A percentile compares a stretch with the other conserved stretches of the same genome.
Conservation (phyloP, 805 yeast species). For the Nakazawaea laoshanensis region DNA sequence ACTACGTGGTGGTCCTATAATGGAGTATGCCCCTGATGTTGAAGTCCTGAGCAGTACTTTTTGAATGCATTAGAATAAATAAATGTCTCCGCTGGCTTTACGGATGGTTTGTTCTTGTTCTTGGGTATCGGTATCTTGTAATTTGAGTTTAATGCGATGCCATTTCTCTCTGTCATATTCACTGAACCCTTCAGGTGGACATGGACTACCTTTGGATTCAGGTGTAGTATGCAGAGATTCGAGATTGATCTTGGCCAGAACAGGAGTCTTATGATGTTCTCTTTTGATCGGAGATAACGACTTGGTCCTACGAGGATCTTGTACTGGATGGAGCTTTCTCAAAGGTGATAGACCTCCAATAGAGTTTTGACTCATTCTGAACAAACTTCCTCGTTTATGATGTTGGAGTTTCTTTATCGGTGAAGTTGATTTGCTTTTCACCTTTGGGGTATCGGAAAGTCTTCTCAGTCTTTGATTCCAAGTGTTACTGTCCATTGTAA, state of each 20-base stretch:
- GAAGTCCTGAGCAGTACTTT: neutral
- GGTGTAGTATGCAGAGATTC: slow-evolving; percentile 3
- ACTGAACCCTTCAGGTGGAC: slow-evolving; percentile 53
- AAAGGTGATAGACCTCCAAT: no score
- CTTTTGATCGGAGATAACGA: slow-evolving; percentile 8
- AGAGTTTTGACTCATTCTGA: no score
- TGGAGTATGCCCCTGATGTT: neutral
- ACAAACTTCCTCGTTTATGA: no score
- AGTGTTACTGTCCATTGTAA: no score
- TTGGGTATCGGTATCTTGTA: slow-evolving; percentile 1
- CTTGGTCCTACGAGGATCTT: slow-evolving; percentile 3
- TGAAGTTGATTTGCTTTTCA: slow-evolving; percentile 1
- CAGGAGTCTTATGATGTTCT: neutral
- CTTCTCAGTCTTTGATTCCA: no score
- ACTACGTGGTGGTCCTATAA: neutral
- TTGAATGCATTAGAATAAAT: slow-evolving; percentile 1
- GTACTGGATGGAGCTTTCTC: slow-evolving; percentile 4
- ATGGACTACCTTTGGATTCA: slow-evolving; percentile 28
- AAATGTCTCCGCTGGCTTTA: slow-evolving; percentile 3
- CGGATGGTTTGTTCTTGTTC: neutral
- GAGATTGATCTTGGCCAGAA: slow-evolving; percentile 5
- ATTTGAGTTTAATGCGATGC: slow-evolving; percentile 36
- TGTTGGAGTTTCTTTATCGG: slow-evolving; percentile 6
- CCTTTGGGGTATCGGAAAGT: no score
- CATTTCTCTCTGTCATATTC: slow-evolving; percentile 62